These are phyloP conservation scores for Aspergillus ruber DNA, from an alignment of 2,329 filamentous ascomycete genomes.

Conservation along the genomic window DNA sequence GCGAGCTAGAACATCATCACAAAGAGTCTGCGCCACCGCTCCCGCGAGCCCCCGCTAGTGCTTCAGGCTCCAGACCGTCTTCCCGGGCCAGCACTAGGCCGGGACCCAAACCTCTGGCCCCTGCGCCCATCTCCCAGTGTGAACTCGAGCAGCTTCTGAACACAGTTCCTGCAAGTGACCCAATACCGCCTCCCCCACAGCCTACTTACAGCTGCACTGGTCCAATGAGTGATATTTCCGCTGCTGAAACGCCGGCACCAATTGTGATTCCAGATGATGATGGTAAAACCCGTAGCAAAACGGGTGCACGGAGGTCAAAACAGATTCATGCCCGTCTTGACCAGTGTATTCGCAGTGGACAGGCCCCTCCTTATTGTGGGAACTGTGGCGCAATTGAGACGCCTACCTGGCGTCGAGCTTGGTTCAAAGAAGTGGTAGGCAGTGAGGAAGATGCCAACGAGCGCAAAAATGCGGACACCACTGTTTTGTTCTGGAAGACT, in stretches of 20 bases:
- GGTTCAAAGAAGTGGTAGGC: slow-evolving; percentile 67
- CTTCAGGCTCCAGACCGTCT: slow-evolving; percentile 29
- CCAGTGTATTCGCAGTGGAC: slow-evolving; percentile 63
- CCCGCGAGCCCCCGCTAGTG: slow-evolving; percentile 21
- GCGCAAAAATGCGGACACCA: slow-evolving; percentile 61
- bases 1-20: slow-evolving; percentile 14
- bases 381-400: slow-evolving; percentile 96
- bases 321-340: slow-evolving; percentile 52
- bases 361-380: slow-evolving; percentile 80
- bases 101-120: slow-evolving; percentile 32
- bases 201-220: slow-evolving; percentile 41
- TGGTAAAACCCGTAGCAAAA: slow-evolving; percentile 40
- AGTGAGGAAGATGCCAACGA: slow-evolving; percentile 64
- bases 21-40: slow-evolving; percentile 17
- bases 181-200: slow-evolving; percentile 25
- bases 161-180: slow-evolving; percentile 47
- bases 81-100: slow-evolving; percentile 31
- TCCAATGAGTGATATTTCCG: slow-evolving; percentile 39
- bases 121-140: slow-evolving; percentile 30
- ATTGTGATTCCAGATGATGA: slow-evolving; percentile 20
- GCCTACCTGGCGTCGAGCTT: slow-evolving; percentile 91
- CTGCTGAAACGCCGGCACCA: slow-evolving; percentile 33
- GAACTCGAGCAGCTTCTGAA: slow-evolving; percentile 26
- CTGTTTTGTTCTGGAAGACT: slow-evolving; percentile 67
- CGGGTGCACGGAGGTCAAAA: slow-evolving; percentile 60